These are phyloP conservation scores for Plasmodium inui DNA, from an alignment of 169 alveolate genomes.

Conservation along the genomic window DNA sequence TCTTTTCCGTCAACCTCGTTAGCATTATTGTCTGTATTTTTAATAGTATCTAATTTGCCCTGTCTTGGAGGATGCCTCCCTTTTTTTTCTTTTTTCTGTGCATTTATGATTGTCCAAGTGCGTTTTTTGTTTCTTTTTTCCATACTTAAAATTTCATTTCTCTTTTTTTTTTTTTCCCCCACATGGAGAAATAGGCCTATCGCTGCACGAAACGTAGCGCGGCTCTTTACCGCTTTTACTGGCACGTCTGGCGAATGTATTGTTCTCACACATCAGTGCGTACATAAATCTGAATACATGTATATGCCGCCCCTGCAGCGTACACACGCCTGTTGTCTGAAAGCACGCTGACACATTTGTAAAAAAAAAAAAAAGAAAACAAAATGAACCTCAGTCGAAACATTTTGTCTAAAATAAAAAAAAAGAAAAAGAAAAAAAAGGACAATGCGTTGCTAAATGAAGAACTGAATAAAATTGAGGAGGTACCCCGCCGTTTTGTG, in stretches of 20 bases:
- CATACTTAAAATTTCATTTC: background rate
- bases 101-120: background rate
- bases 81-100: background rate
- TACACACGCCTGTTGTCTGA: background rate
- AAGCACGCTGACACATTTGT: background rate
- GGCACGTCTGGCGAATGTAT: background rate
- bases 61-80: background rate
- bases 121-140: constrained; percentile 17
- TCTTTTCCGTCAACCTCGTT: background rate
- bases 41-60: background rate
- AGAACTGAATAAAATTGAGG: constrained; percentile 40
- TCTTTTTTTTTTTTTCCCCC: background rate
- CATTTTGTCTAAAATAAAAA: constrained; percentile 43
- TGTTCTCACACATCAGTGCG: background rate
- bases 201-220: background rate
- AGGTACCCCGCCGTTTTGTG: constrained; percentile 5
- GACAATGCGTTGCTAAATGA: constrained; percentile 45
- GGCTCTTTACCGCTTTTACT: background rate
- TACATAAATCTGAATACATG: background rate
- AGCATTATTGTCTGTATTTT: background rate
- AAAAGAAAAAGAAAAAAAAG: constrained; percentile 51
- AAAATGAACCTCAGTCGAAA: constrained; percentile 46
- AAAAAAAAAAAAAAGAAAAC: background rate
- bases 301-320: background rate
- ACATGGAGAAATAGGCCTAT: background rate